Base-by-base conservation (phyloP, 169 alveolate genomes). In the Cryptosporidium felis region DNA sequence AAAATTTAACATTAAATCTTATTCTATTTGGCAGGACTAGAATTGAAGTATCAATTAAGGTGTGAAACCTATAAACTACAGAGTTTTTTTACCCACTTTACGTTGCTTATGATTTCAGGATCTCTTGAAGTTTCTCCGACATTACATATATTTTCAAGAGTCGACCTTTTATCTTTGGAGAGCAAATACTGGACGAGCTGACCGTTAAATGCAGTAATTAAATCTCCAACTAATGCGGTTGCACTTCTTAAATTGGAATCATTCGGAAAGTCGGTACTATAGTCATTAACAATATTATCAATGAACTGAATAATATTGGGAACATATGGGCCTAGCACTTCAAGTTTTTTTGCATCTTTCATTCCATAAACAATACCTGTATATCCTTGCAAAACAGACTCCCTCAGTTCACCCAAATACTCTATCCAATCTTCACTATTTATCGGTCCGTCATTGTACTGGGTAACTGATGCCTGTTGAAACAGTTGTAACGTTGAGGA, bases 391-490 rank as follows among this genome's bases (percentile, higher is more conserved):
- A 95, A 82, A 30, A 92, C 94, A 4, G 96, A 93, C 79, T 94
- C 97, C 38, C 97, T 92, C 28, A 95, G 94, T 62, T 93, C 95
- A 59, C 93, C 93, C 66, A 95, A 92, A 82, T 94, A 95, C 91
- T 91, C 92, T 38, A 94, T 80, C 97, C 97, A 95, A 62, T 95
- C 98, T 80, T 94, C 98, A 90, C 91, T 95, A 46, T 92, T 95
- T 38, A 90, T 82, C 4, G 97, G 96, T 26, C 97, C 97, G 60
- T 94, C 92, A 14, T 90, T 95, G 61, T 90, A 92, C 23, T 94
- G 81, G 10, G 96, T 94, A 60, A 88, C 74, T 6, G 97, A 94
- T 8, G 98, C 96, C 80, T 94, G 96, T 58, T 90, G 91, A 47
- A 95, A 89, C 40, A 95, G 62, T 60, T 89, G 91, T 88, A 94